Evolutionary conservation across 306 rosid species (phyloP).

Genomic region (Begonia fuchsioides): DNA sequence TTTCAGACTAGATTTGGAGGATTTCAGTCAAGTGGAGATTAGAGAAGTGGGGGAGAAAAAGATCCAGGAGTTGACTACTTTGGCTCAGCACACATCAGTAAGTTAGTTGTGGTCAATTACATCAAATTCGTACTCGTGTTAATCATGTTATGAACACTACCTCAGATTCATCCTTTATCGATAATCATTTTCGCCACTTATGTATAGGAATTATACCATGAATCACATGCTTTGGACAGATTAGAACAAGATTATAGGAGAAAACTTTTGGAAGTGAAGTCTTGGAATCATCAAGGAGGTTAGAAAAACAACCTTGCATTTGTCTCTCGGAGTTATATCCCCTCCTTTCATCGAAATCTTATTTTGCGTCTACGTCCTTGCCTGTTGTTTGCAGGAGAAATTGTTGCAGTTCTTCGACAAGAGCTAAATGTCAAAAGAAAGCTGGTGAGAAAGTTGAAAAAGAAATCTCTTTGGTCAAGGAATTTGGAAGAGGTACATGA

Average conservation of each 20-base stretch:
- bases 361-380: too few species aligned
- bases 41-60: constrained; percentile 47
- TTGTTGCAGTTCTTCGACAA: constrained; percentile 49
- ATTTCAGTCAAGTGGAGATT: constrained; percentile 22
- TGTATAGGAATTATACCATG: constrained; percentile 74
- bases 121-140: background rate
- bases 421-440: constrained; percentile 76
- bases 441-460: constrained; percentile 71
- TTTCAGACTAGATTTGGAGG: constrained; percentile 61
- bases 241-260: constrained; percentile 80
- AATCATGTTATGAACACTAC: background rate
- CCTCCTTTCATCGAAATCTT: too few species aligned
- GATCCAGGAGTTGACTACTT: constrained; percentile 49
- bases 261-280: constrained; percentile 59
- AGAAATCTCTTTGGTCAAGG: constrained; percentile 84
- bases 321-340: too few species aligned
- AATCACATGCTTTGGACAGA: constrained; percentile 51
- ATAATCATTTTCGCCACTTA: background rate
- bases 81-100: constrained; percentile 70
- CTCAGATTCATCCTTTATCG: background rate
- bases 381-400: constrained; percentile 38
- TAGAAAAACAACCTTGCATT: constrained; percentile 4
- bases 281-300: constrained; percentile 74
- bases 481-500: constrained; percentile 71
- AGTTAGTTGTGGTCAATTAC: constrained; percentile 19